Percentiles rank a stretch among this genome's conserved stretches.
These are phyloP conservation scores for Xylariomycetidae sp. DNA, from an alignment of 2,329 filamentous ascomycete genomes.

Conservation along the genomic window DNA sequence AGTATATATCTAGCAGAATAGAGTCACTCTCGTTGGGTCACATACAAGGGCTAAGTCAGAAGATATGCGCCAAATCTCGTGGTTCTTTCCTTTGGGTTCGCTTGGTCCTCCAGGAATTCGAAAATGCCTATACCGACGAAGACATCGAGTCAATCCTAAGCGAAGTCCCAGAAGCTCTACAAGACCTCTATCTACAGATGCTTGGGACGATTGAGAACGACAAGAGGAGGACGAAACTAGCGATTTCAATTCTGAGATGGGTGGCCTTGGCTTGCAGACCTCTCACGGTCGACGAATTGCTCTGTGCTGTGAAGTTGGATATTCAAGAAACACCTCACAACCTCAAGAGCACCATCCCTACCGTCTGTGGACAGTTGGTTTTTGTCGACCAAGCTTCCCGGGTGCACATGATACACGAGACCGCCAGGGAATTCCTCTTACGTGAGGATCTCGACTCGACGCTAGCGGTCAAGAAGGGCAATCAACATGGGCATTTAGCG, in stretches of 20 bases:
- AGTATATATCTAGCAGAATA: slow-evolving; percentile 16
- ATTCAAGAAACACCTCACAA: slow-evolving; percentile 22
- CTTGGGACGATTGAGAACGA: slow-evolving; percentile 16
- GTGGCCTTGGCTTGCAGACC: slow-evolving; percentile 18
- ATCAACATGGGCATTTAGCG: slow-evolving; percentile 28
- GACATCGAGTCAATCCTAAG: slow-evolving; percentile 21
- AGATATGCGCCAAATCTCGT: slow-evolving; percentile 23
- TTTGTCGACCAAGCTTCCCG: slow-evolving; percentile 20
- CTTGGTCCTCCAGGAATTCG: slow-evolving; percentile 26
- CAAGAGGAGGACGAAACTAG: slow-evolving; percentile 13
- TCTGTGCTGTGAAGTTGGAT: slow-evolving; percentile 17
- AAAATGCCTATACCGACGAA: slow-evolving; percentile 22
- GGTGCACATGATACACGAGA: slow-evolving; percentile 28
- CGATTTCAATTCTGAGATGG: slow-evolving; percentile 21
- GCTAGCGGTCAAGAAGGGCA: slow-evolving; percentile 13
- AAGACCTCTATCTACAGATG: slow-evolving; percentile 22
- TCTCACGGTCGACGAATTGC: slow-evolving; percentile 18
- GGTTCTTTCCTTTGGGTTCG: slow-evolving; percentile 28
- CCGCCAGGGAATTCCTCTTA: slow-evolving; percentile 25
- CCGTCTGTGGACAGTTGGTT: slow-evolving; percentile 26
- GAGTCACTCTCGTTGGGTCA: slow-evolving; percentile 15
- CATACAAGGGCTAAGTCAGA: slow-evolving; percentile 16
- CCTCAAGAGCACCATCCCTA: slow-evolving; percentile 20
- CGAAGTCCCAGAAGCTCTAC: slow-evolving; percentile 21
- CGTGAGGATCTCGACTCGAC: slow-evolving; percentile 10